Conservation (phyloP, 2,329 filamentous ascomycete species). For the Colletotrichum incanum region DNA sequence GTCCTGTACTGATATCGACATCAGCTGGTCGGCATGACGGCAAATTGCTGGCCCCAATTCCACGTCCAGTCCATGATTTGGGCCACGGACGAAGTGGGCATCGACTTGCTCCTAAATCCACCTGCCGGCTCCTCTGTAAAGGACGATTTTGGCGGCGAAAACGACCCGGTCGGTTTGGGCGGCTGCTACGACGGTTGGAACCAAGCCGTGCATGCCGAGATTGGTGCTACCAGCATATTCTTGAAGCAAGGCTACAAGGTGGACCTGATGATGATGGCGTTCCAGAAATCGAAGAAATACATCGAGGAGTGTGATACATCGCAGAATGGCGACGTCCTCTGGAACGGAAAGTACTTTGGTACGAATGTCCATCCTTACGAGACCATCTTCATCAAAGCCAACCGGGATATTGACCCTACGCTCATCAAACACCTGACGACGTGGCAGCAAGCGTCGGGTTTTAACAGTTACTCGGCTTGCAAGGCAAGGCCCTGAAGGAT, state of each 20-base stretch:
- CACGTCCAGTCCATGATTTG: conserved; percentile 58
- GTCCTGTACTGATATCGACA: neutral
- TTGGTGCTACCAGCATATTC: conserved; percentile 51
- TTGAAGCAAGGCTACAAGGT: conserved; percentile 52
- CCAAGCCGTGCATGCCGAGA: conserved; percentile 51
- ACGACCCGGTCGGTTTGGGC: conserved; percentile 49
- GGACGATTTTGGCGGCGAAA: conserved; percentile 47
- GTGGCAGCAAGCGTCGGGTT: conserved; percentile 49
- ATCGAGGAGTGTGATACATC: conserved; percentile 38
- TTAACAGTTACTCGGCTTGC: conserved; percentile 49
- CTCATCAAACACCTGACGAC: conserved; percentile 50
- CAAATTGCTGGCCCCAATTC: conserved; percentile 53
- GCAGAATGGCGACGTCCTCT: conserved; percentile 48
- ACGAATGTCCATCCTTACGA: conserved; percentile 56
- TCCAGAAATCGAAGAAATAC: conserved; percentile 45
- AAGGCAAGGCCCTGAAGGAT: conserved; percentile 5
- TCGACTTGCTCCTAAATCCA: conserved; percentile 53
- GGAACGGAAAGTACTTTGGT: conserved; percentile 51
- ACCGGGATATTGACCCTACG: conserved; percentile 49
- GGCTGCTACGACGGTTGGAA: conserved; percentile 50
- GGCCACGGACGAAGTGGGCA: conserved; percentile 57
- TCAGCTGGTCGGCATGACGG: conserved; percentile 57
- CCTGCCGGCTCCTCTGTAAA: conserved; percentile 39
- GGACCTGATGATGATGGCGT: conserved; percentile 53
- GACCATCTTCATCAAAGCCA: conserved; percentile 55